Evolutionary conservation across 257 asterid species (phyloP).

Genomic region (Salvia splendens): DNA sequence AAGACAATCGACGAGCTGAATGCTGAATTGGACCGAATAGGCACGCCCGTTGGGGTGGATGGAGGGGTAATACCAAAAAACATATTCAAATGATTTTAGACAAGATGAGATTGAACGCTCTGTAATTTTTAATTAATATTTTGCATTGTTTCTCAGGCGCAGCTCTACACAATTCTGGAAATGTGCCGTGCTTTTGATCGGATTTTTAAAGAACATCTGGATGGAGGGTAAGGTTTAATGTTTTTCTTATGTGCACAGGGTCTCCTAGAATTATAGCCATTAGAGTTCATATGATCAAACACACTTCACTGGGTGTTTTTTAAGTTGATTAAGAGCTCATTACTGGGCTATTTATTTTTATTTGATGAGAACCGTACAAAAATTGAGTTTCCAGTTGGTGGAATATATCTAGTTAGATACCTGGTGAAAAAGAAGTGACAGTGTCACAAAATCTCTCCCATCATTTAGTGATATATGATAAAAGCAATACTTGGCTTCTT

Average conservation of each 20-base stretch:
- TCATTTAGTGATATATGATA: not conserved
- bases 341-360: not conserved
- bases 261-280: not conserved
- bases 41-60: constrained; percentile 86
- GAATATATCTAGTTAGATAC: not conserved
- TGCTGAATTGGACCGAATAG: constrained; percentile 93
- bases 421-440: constrained; percentile 1
- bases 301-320: not conserved
- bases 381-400: not conserved
- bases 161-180: constrained; percentile 85
- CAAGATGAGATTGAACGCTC: not conserved
- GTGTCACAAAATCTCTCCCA: not conserved
- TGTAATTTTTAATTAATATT: constrained; percentile 19
- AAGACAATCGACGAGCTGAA: constrained; percentile 92
- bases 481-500: not conserved
- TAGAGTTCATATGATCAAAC: not conserved
- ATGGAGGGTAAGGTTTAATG: constrained; percentile 78
- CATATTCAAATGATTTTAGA: constrained; percentile 25
- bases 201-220: constrained; percentile 81
- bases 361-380: not conserved
- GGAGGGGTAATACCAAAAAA: constrained; percentile 80
- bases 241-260: constrained; percentile 20
- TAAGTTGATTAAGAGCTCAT: not conserved
- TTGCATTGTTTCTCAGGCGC: constrained; percentile 63
- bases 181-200: constrained; percentile 98